phyloP scores from a whole-genome alignment of 1,284 basidiomycete genomes.

The Meripilus lineatus region DNA sequence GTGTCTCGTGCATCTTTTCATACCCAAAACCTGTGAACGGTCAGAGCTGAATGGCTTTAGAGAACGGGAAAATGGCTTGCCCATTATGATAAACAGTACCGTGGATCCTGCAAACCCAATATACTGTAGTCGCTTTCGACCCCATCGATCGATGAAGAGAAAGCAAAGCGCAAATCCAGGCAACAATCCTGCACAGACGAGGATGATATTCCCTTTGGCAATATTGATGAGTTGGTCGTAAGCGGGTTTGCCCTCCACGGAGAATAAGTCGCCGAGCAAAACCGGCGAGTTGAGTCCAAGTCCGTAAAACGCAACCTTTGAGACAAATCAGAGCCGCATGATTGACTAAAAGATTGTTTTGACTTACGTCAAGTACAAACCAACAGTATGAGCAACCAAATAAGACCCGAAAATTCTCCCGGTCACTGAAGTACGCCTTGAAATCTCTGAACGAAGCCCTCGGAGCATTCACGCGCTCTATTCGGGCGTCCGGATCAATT shows the following conservation, averaged over 20 bases:
- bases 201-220: slow-evolving; percentile 26
- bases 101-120: slow-evolving; percentile 53
- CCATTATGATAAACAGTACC: slow-evolving; percentile 46
- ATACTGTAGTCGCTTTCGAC: slow-evolving; percentile 25
- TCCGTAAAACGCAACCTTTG: slow-evolving; percentile 78
- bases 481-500: slow-evolving; percentile 51
- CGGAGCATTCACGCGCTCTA: slow-evolving; percentile 60
- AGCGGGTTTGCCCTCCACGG: slow-evolving; percentile 34
- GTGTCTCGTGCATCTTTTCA: not conserved
- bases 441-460: slow-evolving; percentile 66
- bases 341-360: slow-evolving; percentile 12
- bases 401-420: slow-evolving; percentile 59
- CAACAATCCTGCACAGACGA: slow-evolving; percentile 24
- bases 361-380: slow-evolving; percentile 56
- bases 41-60: not conserved
- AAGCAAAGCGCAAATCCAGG: slow-evolving; percentile 26
- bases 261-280: slow-evolving; percentile 48
- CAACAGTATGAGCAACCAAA: slow-evolving; percentile 48
- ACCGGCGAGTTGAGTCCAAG: slow-evolving; percentile 74
- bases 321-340: not conserved
- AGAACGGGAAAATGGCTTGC: slow-evolving; percentile 20
- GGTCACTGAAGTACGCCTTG: slow-evolving; percentile 50
- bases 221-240: slow-evolving; percentile 20
- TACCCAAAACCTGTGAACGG: not conserved
- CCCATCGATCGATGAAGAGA: slow-evolving; percentile 24